Evolutionary conservation across 179 eudicot genomes (phyloP).

Genomic region (Spinacia oleracea): DNA sequence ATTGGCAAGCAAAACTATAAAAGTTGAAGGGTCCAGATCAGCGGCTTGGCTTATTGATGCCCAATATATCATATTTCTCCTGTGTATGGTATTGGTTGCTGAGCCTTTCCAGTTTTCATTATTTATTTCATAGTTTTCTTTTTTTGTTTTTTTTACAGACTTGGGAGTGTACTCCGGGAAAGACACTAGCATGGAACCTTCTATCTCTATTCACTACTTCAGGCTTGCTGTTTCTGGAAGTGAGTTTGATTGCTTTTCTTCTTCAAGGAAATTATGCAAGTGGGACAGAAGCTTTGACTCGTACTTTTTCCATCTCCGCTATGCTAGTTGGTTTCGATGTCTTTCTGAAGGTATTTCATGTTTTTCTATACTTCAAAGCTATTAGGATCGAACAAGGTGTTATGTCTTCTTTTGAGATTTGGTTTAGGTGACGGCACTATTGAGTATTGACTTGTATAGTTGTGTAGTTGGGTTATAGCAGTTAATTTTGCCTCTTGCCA

Average conservation of each 20-base stretch:
- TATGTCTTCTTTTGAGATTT: not conserved
- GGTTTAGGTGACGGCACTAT: not conserved
- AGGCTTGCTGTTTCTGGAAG: conserved; percentile 81
- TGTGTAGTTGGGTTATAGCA: no score
- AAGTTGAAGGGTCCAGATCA: not conserved
- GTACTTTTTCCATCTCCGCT: conserved; percentile 72
- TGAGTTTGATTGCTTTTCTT: conserved; percentile 87
- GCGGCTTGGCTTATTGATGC: conserved; percentile 6
- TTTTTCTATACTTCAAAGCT: conserved; percentile 1
- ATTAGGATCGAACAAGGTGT: not conserved
- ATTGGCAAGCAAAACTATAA: not conserved
- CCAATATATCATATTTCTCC: not conserved
- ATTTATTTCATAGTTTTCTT: conserved; percentile 6
- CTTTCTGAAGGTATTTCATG: conserved; percentile 58
- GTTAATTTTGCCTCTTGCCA: not conserved
- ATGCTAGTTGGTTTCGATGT: conserved; percentile 69
- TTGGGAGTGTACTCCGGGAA: conserved; percentile 80
- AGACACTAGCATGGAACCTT: conserved; percentile 65
- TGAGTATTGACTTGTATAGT: not conserved
- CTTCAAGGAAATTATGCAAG: conserved; percentile 78
- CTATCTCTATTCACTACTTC: conserved; percentile 73
- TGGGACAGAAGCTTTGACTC: conserved; percentile 70
- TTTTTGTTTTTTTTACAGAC: conserved; percentile 42
- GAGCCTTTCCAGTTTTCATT: not conserved
- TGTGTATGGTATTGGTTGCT: conserved; percentile 1